Base-by-base conservation (phyloP, 306 rosid species). In the Comarum palustre region DNA sequence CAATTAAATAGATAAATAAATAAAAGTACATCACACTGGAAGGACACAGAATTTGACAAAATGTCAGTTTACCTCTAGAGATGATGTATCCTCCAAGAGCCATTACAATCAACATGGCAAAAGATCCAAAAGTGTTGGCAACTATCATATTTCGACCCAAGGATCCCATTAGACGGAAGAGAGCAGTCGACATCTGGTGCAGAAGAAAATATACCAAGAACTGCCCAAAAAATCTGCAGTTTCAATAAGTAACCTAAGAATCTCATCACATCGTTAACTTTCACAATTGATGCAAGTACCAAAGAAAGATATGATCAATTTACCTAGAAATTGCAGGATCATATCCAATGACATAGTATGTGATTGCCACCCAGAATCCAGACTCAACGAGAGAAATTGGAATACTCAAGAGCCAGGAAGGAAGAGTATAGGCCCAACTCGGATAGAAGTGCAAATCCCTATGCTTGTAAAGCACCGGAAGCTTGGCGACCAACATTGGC, bases 71-170 rank as follows among this genome's bases (percentile, higher is more conserved):
- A 91, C 99, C 99, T 90, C 83, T 86, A 36, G 99, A 95, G 78
- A 95, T 84, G 69, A 95, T 87, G 80, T 83, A 95, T 75, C 99
- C 97, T 25, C 99, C 99, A 68, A 95, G 96, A 74, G 93, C 89
- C 99, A 95, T 95, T 65, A 95, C 99, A 79, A 95, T 91, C 87
- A 95, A 82, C 99, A 95, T 90, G 50, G 99, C 95, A 80, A 95
- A 95, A 74, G 99, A 95, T 82, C 99, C 99, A 82, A 95, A 95
- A 60, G 99, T 95, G 77, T 95, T 91, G 75, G 99, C 76, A 59
- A 95, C 97, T 50, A 95, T 95, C 99, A 95, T 95, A 77, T 88
- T 88, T 77, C 99, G 87, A 61, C 99, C 99, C 85, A 95, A 81
- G 76, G 99, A 91, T 88, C 99, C 99, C 82, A 95, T 95, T 74